phyloP scores from a whole-genome alignment of 306 rosid species.

The Medicago ruthenica region DNA sequence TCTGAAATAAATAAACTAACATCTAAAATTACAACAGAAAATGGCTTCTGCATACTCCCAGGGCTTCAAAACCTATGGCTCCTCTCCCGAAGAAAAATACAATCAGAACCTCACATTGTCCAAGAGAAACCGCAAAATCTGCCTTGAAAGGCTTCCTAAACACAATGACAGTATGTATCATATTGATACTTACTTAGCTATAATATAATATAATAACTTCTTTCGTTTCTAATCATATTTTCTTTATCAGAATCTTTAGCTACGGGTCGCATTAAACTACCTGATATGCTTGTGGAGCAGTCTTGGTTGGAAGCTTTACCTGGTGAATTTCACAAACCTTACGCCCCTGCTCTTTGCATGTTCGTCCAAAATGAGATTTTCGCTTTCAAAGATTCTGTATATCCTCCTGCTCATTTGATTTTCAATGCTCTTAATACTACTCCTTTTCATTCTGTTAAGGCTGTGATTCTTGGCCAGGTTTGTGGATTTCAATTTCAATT shows the following conservation, averaged over 20 bases:
- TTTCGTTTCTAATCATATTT: background rate
- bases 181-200: no score
- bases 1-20: no score
- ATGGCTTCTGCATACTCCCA: conserved; percentile 34
- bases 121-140: conserved; percentile 67
- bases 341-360: conserved; percentile 63
- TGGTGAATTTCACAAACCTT: conserved; percentile 75
- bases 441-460: conserved; percentile 74
- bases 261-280: conserved; percentile 51
- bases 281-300: conserved; percentile 76
- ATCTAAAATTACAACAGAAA: no score
- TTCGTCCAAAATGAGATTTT: conserved; percentile 66
- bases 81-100: conserved; percentile 50
- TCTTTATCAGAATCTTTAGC: conserved; percentile 4
- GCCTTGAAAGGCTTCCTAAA: conserved; percentile 55
- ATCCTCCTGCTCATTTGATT: conserved; percentile 83
- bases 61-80: conserved; percentile 50
- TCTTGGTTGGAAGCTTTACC: conserved; percentile 79
- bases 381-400: conserved; percentile 46
- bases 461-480: conserved; percentile 87
- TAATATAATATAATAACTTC: no score
- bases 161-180: conserved; percentile 38
- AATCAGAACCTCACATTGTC: conserved; percentile 69
- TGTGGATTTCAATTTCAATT: background rate
- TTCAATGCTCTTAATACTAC: conserved; percentile 94